These are phyloP conservation scores for Trametes villosa DNA, from an alignment of 768 basidiomycete genomes.

Conservation along the genomic window DNA sequence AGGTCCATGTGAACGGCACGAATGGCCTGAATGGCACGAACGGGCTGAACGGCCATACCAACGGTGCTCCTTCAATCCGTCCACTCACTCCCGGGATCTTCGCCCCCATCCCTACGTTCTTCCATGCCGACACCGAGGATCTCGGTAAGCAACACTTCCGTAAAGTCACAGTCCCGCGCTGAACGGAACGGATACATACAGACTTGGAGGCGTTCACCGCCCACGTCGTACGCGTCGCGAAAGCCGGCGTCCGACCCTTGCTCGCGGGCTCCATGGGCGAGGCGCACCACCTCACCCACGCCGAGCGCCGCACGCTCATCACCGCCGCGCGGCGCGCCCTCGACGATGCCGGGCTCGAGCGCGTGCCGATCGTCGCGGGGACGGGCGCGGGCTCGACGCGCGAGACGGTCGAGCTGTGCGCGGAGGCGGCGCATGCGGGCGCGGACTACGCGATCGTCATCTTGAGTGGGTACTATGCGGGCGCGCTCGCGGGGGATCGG, in stretches of 20 bases:
- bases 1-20: conserved; percentile 6
- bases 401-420: conserved; percentile 77
- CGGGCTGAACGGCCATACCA: conserved; percentile 18
- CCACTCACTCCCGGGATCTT: conserved; percentile 76
- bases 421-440: conserved; percentile 80
- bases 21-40: conserved; percentile 18
- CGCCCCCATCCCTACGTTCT: conserved; percentile 89
- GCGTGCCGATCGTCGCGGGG: conserved; percentile 78
- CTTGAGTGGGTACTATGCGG: conserved; percentile 84
- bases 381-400: conserved; percentile 83
- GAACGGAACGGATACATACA: conserved; percentile 17
- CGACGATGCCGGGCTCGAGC: conserved; percentile 60
- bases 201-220: conserved; percentile 44
- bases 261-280: conserved; percentile 50
- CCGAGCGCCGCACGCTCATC: conserved; percentile 37
- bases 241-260: conserved; percentile 44
- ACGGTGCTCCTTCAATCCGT: conserved; percentile 46
- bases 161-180: no score
- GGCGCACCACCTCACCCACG: conserved; percentile 49
- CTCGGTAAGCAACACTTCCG: conserved; percentile 57
- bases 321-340: conserved; percentile 60
- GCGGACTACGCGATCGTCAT: conserved; percentile 90
- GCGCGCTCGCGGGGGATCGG: conserved; percentile 62
- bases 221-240: conserved; percentile 45
- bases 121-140: conserved; percentile 74